Percentiles rank a stretch among this genome's conserved stretches.
phyloP scores from a whole-genome alignment of 164 flowering plant genomes.

The Aristolochia fimbriata region DNA sequence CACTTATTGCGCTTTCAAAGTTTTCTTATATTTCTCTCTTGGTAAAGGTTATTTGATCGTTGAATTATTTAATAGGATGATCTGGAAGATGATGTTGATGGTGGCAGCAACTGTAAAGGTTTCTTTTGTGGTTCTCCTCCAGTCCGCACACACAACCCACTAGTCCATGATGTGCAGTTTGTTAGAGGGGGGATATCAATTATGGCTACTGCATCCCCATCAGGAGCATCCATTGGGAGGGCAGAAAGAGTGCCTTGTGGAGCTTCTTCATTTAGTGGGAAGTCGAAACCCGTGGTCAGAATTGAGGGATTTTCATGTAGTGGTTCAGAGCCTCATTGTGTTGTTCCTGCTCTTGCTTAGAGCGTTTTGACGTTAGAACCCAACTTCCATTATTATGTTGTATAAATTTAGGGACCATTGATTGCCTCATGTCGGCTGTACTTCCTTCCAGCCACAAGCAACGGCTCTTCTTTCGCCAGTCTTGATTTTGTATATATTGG shows the following conservation, averaged over 20 bases:
- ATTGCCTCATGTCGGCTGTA: no score
- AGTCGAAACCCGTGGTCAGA: constrained; percentile 17
- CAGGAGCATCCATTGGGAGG: constrained; percentile 10
- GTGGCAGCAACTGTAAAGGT: constrained; percentile 1
- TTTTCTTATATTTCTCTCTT: neutral
- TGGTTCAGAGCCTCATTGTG: constrained; percentile 13
- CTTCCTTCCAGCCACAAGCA: no score
- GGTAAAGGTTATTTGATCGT: neutral
- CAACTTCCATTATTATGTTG: no score
- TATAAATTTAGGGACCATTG: no score
- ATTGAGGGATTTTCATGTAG: constrained; percentile 20
- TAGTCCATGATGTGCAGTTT: constrained; percentile 23
- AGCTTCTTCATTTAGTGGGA: constrained; percentile 11
- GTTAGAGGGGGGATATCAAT: constrained; percentile 8
- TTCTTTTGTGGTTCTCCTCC: constrained; percentile 24
- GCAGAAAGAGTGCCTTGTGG: constrained; percentile 15
- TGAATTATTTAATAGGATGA: neutral
- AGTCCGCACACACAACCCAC: constrained; percentile 20
- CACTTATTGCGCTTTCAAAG: neutral
- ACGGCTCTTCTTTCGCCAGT: no score
- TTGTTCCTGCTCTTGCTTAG: constrained; percentile 22
- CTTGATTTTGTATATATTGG: no score
- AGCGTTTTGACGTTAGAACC: no score
- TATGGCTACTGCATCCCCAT: constrained; percentile 9
- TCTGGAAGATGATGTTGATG: constrained; percentile 1